These are phyloP conservation scores for Anthracocystis panici-leucophaei DNA, from an alignment of 1,284 basidiomycete genomes.

Conservation along the genomic window DNA sequence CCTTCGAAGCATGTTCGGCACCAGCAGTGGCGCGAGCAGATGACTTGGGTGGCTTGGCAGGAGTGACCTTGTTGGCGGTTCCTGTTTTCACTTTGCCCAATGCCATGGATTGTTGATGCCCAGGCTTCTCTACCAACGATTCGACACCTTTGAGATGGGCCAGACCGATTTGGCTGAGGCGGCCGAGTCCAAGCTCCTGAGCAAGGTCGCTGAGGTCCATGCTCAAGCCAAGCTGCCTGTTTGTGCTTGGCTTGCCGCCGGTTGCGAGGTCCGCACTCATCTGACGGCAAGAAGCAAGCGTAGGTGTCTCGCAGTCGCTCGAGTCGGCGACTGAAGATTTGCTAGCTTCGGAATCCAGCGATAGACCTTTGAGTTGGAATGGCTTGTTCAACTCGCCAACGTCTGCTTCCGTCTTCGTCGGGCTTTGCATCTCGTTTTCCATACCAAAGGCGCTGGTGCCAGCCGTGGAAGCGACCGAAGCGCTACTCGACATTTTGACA, in stretches of 20 bases:
- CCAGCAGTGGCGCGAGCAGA: constrained; percentile 25
- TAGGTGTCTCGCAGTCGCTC: constrained; percentile 56
- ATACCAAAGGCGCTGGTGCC: constrained; percentile 44
- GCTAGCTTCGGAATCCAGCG: constrained; percentile 1
- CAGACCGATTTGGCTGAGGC: constrained; percentile 46
- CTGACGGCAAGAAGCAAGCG: constrained; percentile 45
- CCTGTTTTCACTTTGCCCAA: constrained; percentile 6
- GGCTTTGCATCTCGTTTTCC: constrained; percentile 16
- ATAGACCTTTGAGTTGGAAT: constrained; percentile 33
- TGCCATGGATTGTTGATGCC: not conserved
- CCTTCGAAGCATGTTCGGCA: not conserved
- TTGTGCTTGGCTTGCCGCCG: constrained; percentile 4
- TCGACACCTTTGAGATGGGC: constrained; percentile 39
- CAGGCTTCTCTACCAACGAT: constrained; percentile 28
- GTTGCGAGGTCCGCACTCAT: constrained; percentile 18
- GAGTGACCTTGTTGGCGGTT: constrained; percentile 16
- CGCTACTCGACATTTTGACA: constrained; percentile 38
- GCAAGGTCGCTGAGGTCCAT: constrained; percentile 55
- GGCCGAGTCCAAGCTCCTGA: constrained; percentile 51
- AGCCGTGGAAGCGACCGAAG: constrained; percentile 40
- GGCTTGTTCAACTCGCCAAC: constrained; percentile 36
- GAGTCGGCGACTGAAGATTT: constrained; percentile 20
- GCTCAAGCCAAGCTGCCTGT: constrained; percentile 44
- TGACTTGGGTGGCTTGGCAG: constrained; percentile 51
- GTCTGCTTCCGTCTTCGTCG: not conserved